Evolutionary conservation across 179 eudicot genomes (phyloP), one percentile per base, ranked within the genome.

Genomic region (Silene coronaria): DNA sequence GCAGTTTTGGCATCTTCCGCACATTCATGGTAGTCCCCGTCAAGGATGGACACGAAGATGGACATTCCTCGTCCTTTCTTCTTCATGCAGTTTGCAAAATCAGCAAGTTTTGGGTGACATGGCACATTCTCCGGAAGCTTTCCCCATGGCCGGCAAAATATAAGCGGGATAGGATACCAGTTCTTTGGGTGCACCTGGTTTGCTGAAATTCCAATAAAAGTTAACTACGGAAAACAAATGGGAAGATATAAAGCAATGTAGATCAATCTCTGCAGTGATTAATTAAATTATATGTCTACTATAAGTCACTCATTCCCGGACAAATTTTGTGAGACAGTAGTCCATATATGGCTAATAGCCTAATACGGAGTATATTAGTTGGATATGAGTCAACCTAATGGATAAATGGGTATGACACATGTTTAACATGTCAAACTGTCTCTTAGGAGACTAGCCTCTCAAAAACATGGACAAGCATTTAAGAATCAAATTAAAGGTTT

Each of bases 71-170:
- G 87, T 45, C 99, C 99, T 77, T 95, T 95, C 83, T 95, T 95
- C 90, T 95, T 95, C 99, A 95, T 87, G 84, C 91, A 95, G 77
- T 92, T 95, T 63, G 99, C 99, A 73, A 95, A 95, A 78, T 95
- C 99, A 2, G 99, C 99, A 10, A 95, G 97, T 78, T 95, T 95
- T 8, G 99, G 99, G 78, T 95, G 99, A 82, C 99, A 95, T 4
- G 99, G 97, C 16, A 95, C 99, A 64, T 92, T 95, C 78, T 92
- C 99, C 0, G 99, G 99, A 32, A 95, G 85, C 85, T 92, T 92
- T 22, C 99, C 99, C 99, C 99, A 95, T 32, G 99, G 99, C 70
- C 99, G 91, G 82, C 99, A 95, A 86, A 95, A 95, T 71, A 95
- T 81, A 53, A 95, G 90, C 14, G 99, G 99, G 61, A 95, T 95